Evolutionary conservation across 306 rosid genomes (phyloP).

Genomic region (Corylus avellana): DNA sequence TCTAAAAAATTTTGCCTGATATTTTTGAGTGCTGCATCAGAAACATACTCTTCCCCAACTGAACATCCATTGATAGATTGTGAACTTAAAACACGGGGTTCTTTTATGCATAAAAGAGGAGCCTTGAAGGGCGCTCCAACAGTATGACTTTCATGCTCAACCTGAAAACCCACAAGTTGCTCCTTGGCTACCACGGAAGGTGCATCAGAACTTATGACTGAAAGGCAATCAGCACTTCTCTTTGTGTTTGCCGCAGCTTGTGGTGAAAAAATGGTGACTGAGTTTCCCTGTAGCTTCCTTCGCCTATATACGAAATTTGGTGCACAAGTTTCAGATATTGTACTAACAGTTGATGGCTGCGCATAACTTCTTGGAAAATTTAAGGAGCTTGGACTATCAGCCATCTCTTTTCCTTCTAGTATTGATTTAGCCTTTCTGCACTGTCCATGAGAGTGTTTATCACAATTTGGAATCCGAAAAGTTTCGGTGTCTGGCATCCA

Average conservation of each 20-base stretch:
- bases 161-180: slow-evolving; percentile 42
- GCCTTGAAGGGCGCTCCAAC: slow-evolving; percentile 29
- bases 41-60: slow-evolving; percentile 22
- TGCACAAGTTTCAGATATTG: slow-evolving; percentile 50
- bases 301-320: slow-evolving; percentile 64
- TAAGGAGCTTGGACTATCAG: slow-evolving; percentile 45
- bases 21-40: slow-evolving; percentile 41
- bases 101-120: slow-evolving; percentile 30
- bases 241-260: slow-evolving; percentile 32
- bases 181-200: slow-evolving; percentile 47
- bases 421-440: slow-evolving; percentile 49
- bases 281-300: slow-evolving; percentile 53
- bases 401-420: slow-evolving; percentile 42
- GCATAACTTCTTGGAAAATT: slow-evolving; percentile 39
- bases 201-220: slow-evolving; percentile 49
- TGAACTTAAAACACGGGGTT: slow-evolving; percentile 22
- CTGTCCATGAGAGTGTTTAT: slow-evolving; percentile 43
- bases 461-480: slow-evolving; percentile 72
- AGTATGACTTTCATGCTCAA: slow-evolving; percentile 39
- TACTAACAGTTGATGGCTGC: slow-evolving; percentile 50
- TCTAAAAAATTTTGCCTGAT: slow-evolving; percentile 47
- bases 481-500: slow-evolving; percentile 61
- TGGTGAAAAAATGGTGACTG: slow-evolving; percentile 29
- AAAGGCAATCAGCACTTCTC: slow-evolving; percentile 48
- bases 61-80: slow-evolving; percentile 25